A percentile compares a stretch with the other conserved stretches of the same genome.
phyloP scores from a whole-genome alignment of 2,329 filamentous ascomycete species.

The Metarhizium robertsii region DNA sequence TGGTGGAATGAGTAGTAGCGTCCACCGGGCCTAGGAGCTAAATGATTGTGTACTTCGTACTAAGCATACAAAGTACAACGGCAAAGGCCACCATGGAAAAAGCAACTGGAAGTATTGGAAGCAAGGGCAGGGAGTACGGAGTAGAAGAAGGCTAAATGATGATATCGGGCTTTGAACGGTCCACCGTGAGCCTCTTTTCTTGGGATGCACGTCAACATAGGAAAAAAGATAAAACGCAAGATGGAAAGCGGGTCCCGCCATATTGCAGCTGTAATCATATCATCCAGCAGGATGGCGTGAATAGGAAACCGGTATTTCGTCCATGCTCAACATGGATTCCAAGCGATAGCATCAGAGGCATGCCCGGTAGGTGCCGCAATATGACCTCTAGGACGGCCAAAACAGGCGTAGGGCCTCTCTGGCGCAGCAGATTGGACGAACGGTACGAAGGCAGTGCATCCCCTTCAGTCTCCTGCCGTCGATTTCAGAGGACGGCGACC shows the following conservation, averaged over 20 bases:
- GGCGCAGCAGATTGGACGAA: neutral
- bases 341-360: constrained; percentile 1
- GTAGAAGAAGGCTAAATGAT: neutral
- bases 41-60: neutral
- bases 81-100: constrained; percentile 5
- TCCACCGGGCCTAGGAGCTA: neutral
- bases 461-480: neutral
- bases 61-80: neutral
- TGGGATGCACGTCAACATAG: neutral
- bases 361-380: neutral
- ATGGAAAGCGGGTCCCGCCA: neutral
- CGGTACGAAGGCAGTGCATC: neutral
- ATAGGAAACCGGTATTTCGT: too few species aligned
- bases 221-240: neutral
- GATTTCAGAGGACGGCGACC: constrained; percentile 4
- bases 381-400: neutral
- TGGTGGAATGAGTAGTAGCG: neutral
- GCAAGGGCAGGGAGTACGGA: neutral
- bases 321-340: neutral
- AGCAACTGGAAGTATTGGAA: constrained; percentile 4
- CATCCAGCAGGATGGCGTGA: neutral
- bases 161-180: neutral
- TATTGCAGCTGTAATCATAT: neutral
- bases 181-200: neutral
- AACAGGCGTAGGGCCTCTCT: neutral